Conservation (phyloP, 331 rosid species). For the Malus hybrid region DNA sequence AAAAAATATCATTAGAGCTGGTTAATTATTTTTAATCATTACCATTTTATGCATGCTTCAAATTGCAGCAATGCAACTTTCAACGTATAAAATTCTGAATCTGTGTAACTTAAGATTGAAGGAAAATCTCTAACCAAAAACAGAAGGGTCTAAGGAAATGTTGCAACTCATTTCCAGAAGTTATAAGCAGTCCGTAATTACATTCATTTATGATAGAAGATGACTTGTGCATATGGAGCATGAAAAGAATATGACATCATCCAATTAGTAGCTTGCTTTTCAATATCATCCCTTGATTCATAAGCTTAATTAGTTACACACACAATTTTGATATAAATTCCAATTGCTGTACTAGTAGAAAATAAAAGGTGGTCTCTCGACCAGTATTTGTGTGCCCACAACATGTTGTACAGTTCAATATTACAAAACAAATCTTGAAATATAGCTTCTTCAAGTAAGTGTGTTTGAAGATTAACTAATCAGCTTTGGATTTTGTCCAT, state of each 20-base stretch:
- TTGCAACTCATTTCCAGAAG: background rate
- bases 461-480: background rate
- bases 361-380: background rate
- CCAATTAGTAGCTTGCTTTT: no score
- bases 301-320: no score
- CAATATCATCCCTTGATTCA: no score
- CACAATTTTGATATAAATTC: no score
- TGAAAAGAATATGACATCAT: no score
- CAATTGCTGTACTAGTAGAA: background rate
- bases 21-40: background rate
- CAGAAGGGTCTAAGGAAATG: background rate
- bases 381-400: background rate
- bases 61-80: background rate
- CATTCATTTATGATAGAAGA: no score
- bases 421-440: background rate
- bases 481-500: background rate
- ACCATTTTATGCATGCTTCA: background rate
- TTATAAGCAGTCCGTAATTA: background rate
- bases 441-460: background rate
- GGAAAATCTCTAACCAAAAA: background rate
- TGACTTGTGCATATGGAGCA: no score
- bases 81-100: background rate
- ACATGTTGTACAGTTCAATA: background rate
- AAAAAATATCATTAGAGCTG: background rate
- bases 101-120: background rate